Evolutionary conservation across 2,329 filamentous ascomycete genomes (phyloP).

Genomic region (Fusarium sp.): DNA sequence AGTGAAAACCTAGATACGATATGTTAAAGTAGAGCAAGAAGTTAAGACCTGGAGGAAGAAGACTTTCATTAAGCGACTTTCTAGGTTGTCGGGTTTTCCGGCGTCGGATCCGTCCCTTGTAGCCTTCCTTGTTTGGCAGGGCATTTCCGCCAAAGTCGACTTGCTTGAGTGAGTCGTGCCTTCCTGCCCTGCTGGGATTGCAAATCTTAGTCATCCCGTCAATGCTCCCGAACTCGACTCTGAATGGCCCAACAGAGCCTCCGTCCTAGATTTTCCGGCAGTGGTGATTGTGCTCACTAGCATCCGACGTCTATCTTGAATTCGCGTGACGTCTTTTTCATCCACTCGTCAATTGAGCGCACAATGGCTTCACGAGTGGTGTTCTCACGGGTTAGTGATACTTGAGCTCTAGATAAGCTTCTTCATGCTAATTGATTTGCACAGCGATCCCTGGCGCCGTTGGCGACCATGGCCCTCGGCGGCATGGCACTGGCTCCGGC

Average conservation of each 20-base stretch:
- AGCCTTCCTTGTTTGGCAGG: slow-evolving; percentile 17
- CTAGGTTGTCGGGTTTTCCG: slow-evolving; percentile 28
- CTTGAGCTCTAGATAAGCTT: slow-evolving; percentile 20
- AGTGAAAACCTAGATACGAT: slow-evolving; percentile 7
- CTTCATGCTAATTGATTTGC: slow-evolving; percentile 48
- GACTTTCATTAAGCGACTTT: slow-evolving; percentile 16
- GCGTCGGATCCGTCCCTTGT: slow-evolving; percentile 34
- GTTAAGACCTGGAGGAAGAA: slow-evolving; percentile 17
- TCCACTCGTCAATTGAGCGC: slow-evolving; percentile 60
- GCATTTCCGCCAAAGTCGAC: slow-evolving; percentile 4
- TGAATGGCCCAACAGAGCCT: slow-evolving; percentile 43
- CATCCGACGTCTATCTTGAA: slow-evolving; percentile 42
- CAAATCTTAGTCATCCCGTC: slow-evolving; percentile 36
- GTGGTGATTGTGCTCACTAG: slow-evolving; percentile 39
- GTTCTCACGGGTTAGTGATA: slow-evolving; percentile 64
- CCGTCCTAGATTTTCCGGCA: slow-evolving; percentile 49
- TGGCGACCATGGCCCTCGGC: slow-evolving; percentile 65
- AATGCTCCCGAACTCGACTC: slow-evolving; percentile 14
- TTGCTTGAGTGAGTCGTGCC: slow-evolving; percentile 1
- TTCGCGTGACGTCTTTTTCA: slow-evolving; percentile 45
- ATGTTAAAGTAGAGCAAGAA: slow-evolving; percentile 11
- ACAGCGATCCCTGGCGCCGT: slow-evolving; percentile 66
- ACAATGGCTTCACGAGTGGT: slow-evolving; percentile 72
- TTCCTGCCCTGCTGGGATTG: slow-evolving; percentile 11
- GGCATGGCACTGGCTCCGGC: slow-evolving; percentile 62